phyloP scores from a whole-genome alignment of 202 grass and related monocot species.

The Schoenoplectus tabernaemontani region DNA sequence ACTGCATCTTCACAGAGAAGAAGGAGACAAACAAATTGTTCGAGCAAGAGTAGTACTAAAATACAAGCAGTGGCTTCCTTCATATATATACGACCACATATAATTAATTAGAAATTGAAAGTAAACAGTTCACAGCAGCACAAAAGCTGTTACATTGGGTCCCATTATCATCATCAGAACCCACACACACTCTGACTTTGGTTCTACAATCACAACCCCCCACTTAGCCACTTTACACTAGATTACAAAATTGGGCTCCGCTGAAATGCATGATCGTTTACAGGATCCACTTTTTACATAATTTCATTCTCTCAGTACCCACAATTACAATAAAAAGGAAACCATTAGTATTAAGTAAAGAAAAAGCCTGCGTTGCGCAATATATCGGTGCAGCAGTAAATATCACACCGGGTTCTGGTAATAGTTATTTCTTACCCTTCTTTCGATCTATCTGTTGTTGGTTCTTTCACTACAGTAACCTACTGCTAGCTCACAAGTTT shows the following conservation, averaged over 20 bases:
- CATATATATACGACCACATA: neutral
- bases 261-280: conserved; percentile 3
- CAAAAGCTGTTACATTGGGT: conserved; percentile 6
- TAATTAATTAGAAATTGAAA: neutral
- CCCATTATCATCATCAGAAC: neutral
- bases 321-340: neutral
- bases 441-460: neutral
- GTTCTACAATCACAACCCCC: neutral
- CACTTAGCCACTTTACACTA: neutral
- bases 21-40: neutral
- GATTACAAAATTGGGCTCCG: neutral
- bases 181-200: neutral
- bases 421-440: neutral
- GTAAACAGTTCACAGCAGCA: neutral
- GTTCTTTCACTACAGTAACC: neutral
- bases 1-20: neutral
- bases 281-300: neutral
- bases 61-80: neutral
- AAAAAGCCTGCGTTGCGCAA: neutral
- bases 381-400: neutral
- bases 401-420: neutral
- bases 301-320: neutral
- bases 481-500: conserved; percentile 4
- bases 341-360: neutral
- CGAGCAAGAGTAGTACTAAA: neutral